Percentiles rank a stretch among this genome's conserved stretches.
Conservation (phyloP, 306 rosid genomes). For the Gastrolobium bilobum region DNA sequence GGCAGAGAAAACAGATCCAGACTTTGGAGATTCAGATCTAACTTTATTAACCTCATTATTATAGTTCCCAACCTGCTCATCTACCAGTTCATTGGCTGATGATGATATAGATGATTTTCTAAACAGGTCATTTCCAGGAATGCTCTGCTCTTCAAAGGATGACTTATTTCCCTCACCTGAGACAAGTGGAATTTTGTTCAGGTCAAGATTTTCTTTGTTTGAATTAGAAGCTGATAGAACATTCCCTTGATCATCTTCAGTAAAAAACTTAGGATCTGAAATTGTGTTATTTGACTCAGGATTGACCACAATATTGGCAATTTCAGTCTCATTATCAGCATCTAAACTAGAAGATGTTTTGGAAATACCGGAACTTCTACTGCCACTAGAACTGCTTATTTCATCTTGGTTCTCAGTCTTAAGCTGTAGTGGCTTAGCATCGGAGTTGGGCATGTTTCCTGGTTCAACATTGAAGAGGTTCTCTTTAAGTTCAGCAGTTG, state of each 20-base stretch:
- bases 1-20: slow-evolving; percentile 77
- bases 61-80: slow-evolving; percentile 54
- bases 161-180: slow-evolving; percentile 59
- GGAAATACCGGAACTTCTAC: slow-evolving; percentile 47
- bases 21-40: slow-evolving; percentile 63
- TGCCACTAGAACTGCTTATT: slow-evolving; percentile 51
- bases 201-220: slow-evolving; percentile 55
- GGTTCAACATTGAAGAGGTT: slow-evolving; percentile 56
- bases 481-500: slow-evolving; percentile 59
- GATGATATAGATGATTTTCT: slow-evolving; percentile 51
- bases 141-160: slow-evolving; percentile 56
- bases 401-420: slow-evolving; percentile 64
- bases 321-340: slow-evolving; percentile 54
- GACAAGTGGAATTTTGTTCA: slow-evolving; percentile 51
- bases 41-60: slow-evolving; percentile 53
- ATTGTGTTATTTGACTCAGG: slow-evolving; percentile 52
- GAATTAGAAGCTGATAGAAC: slow-evolving; percentile 54
- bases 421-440: slow-evolving; percentile 47
- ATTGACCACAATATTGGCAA: slow-evolving; percentile 48
- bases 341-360: slow-evolving; percentile 45
- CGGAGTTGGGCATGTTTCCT: slow-evolving; percentile 52
- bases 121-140: slow-evolving; percentile 49
- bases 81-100: slow-evolving; percentile 49
- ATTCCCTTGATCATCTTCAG: slow-evolving; percentile 53
- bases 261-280: slow-evolving; percentile 54